Base-by-base conservation (phyloP, 2,329 filamentous ascomycete species). In the Penicillium sp. region DNA sequence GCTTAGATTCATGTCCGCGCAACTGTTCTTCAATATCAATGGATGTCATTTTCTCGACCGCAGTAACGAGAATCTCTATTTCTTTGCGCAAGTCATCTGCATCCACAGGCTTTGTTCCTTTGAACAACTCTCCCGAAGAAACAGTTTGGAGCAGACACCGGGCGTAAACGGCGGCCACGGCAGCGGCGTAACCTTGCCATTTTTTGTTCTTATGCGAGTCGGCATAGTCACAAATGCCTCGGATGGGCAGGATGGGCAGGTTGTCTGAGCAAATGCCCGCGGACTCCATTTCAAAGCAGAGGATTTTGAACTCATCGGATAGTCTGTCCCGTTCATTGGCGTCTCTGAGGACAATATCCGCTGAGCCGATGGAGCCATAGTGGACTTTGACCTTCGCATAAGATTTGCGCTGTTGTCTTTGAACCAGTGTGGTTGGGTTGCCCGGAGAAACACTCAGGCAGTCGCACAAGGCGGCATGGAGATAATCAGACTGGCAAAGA, bases 161-260 rank as follows among this genome's bases (percentile, higher is more conserved):
- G n/a, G 34, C 34, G 34, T 36, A 36, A n/a, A 36, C 34, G 34
- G 34, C 34, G 34, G 34, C 34, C 34, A 36, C 34, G 34, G 45
- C 52, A 29, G 60, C 56, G 4, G 57, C 59, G 40, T 58, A 63
- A 27, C 39, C 14, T 24, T 61, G 60, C 60, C 59, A 63, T 8
- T 24, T 13, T 24, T 63, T 60, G 31, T 56, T 60, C 49, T 63
- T 61, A 27, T 63, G 60, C 13, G 54, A 54, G 46, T 63, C 60
- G 10, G 59, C 56, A 53, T 63, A 63, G 36, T 60, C 59, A 43
- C 56, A 61, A 3, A 57, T 54, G 1, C 56, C 60, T 36, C 34
- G 34, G 34, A 36, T n/a, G 10, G 34, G 34, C 11, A 36, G 34
- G 34, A 36, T 36, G 11, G 34, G 34, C n/a, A 36, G 34, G 10